These are phyloP conservation scores for Pichia cactophila DNA, from an alignment of 1,139 yeast species.

Conservation along the genomic window DNA sequence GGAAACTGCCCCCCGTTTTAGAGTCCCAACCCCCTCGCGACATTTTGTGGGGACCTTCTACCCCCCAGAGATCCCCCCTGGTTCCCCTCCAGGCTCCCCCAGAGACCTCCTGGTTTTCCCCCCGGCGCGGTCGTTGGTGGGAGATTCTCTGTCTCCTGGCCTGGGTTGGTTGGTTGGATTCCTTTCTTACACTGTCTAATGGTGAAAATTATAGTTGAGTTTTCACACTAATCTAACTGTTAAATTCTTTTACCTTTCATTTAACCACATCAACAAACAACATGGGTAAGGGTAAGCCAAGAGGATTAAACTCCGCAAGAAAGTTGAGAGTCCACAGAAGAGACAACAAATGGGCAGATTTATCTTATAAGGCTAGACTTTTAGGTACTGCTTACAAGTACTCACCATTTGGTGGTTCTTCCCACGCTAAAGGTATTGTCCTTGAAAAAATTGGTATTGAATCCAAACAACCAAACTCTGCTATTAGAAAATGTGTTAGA, in stretches of 20 bases:
- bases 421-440: slow-evolving; percentile 99
- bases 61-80: neutral
- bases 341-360: slow-evolving; percentile 99
- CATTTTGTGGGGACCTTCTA: neutral
- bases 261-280: slow-evolving; percentile 8
- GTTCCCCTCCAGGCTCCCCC: neutral
- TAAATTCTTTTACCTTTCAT: neutral
- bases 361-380: slow-evolving; percentile 95
- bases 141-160: neutral
- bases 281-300: slow-evolving; percentile 70
- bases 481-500: slow-evolving; percentile 99
- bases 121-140: neutral
- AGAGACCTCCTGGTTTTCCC: neutral
- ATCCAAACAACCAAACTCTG: slow-evolving; percentile 99
- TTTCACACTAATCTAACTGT: neutral
- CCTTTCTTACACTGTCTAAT: neutral
- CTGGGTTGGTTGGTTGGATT: no score
- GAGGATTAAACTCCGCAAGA: slow-evolving; percentile 99
- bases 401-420: slow-evolving; percentile 99
- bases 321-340: slow-evolving; percentile 99
- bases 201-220: neutral
- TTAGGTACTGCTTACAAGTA: slow-evolving; percentile 99
- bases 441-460: slow-evolving; percentile 99
- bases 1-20: neutral
- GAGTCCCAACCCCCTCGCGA: no score